phyloP scores from a whole-genome alignment of 73 alveolate genomes.

The Stentor coeruleus region DNA sequence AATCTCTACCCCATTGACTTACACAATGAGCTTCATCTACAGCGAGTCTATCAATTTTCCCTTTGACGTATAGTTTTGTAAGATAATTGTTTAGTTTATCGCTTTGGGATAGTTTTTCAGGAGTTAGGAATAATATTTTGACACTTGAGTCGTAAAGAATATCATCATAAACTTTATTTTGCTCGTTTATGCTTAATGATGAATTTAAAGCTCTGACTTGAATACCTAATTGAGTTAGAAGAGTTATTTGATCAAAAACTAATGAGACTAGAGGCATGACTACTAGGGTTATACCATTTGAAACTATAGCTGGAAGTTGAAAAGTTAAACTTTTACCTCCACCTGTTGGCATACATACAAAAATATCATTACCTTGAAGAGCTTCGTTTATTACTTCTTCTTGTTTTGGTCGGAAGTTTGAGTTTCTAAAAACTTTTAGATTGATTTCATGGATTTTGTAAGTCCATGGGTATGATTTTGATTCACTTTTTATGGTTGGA shows the following conservation, averaged over 20 bases:
- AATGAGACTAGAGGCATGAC: constrained; percentile 86
- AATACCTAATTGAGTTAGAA: constrained; percentile 66
- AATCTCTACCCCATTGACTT: constrained; percentile 99
- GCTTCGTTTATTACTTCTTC: constrained; percentile 83
- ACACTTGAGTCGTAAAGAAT: neutral
- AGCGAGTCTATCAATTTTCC: constrained; percentile 73
- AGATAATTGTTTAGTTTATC: constrained; percentile 29
- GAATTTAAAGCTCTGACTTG: neutral
- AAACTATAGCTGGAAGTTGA: constrained; percentile 82
- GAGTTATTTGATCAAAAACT: constrained; percentile 71
- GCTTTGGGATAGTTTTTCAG: constrained; percentile 58
- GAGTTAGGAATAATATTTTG: constrained; percentile 57
- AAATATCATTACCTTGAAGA: constrained; percentile 78
- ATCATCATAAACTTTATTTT: neutral
- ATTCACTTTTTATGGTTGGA: no score
- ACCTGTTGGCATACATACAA: constrained; percentile 97
- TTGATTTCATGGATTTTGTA: constrained; percentile 54
- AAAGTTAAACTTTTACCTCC: constrained; percentile 91
- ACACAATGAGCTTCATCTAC: constrained; percentile 99
- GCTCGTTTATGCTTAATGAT: neutral
- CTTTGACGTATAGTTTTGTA: constrained; percentile 35
- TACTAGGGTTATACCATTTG: constrained; percentile 72
- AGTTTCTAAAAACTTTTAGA: constrained; percentile 67
- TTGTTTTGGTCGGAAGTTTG: constrained; percentile 76
- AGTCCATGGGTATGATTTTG: no score